A percentile compares a stretch with the other conserved stretches of the same genome.
Conservation (phyloP, 495 filamentous ascomycete genomes). For the Friedmanniomyces endolithicus region DNA sequence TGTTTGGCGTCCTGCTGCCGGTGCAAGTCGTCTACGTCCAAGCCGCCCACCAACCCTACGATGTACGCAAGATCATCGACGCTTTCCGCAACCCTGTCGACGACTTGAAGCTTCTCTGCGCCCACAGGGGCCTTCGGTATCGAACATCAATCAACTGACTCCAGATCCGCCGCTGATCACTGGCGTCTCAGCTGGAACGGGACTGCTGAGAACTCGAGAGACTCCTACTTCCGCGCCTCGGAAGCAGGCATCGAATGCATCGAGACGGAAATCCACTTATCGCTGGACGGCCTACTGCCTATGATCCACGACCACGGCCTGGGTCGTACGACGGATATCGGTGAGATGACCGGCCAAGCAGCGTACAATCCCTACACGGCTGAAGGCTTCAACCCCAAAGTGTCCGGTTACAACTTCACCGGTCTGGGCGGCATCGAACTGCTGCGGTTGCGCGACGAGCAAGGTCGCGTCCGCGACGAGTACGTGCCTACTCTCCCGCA, state of each 20-base stretch:
- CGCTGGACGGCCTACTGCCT: not conserved
- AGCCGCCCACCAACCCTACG: constrained; percentile 1
- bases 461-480: not conserved
- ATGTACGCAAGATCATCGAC: constrained; percentile 4
- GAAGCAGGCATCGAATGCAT: constrained; percentile 5
- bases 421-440: not conserved
- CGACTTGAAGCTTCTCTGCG: not conserved
- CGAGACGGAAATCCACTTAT: constrained; percentile 2
- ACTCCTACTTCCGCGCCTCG: constrained; percentile 1
- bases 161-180: not conserved
- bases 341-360: constrained; percentile 1
- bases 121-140: constrained; percentile 1
- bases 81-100: constrained; percentile 1
- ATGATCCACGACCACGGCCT: not conserved
- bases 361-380: constrained; percentile 1
- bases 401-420: not conserved
- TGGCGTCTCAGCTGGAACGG: not conserved
- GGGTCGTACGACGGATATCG: not conserved
- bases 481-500: not conserved
- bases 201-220: not conserved
- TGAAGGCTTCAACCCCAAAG: not conserved
- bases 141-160: too few species aligned
- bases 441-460: constrained; percentile 1
- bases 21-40: not conserved
- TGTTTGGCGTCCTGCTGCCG: not conserved